These are phyloP conservation scores for Colletotrichum tabaci DNA, from an alignment of 2,329 filamentous ascomycete genomes.

Conservation along the genomic window DNA sequence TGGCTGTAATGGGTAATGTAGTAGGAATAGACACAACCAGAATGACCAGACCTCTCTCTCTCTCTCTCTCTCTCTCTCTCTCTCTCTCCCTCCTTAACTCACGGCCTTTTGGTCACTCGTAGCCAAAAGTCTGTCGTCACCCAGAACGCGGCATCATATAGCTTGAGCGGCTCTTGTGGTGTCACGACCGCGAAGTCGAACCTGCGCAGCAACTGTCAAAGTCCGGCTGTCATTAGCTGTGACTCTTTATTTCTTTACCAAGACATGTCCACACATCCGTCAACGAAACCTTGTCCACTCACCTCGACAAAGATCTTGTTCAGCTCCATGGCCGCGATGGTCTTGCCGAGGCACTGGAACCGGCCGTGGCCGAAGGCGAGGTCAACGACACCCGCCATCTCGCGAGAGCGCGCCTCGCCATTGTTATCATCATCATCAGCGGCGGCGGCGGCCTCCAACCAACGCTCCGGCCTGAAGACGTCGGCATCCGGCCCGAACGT, in stretches of 20 bases:
- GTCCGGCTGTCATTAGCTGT: not conserved
- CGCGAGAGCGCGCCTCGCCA: constrained; percentile 48
- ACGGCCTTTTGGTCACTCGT: constrained; percentile 37
- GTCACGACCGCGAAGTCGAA: constrained; percentile 45
- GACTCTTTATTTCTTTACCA: rapidly evolving
- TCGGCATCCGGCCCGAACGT: constrained; percentile 63
- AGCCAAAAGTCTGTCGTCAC: constrained; percentile 45
- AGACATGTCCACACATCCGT: too few species aligned
- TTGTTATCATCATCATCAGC: constrained; percentile 43
- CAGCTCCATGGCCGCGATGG: constrained; percentile 60
- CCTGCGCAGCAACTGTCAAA: constrained; percentile 48
- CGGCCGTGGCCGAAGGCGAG: constrained; percentile 60
- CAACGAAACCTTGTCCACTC: constrained; percentile 20
- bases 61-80: too few species aligned
- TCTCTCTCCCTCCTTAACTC: too few species aligned
- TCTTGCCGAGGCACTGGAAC: constrained; percentile 61
- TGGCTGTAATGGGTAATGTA: too few species aligned
- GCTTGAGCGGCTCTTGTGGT: constrained; percentile 42
- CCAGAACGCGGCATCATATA: constrained; percentile 44
- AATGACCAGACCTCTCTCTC: too few species aligned
- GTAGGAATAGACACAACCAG: too few species aligned
- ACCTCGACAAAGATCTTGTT: constrained; percentile 62
- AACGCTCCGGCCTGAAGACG: constrained; percentile 63
- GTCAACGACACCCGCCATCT: constrained; percentile 56
- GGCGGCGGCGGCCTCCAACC: constrained; percentile 52